A percentile compares a stretch with the other conserved stretches of the same genome.
Evolutionary conservation across 2,329 filamentous ascomycete genomes (phyloP).

Genomic region (Aureobasidium namibiae): DNA sequence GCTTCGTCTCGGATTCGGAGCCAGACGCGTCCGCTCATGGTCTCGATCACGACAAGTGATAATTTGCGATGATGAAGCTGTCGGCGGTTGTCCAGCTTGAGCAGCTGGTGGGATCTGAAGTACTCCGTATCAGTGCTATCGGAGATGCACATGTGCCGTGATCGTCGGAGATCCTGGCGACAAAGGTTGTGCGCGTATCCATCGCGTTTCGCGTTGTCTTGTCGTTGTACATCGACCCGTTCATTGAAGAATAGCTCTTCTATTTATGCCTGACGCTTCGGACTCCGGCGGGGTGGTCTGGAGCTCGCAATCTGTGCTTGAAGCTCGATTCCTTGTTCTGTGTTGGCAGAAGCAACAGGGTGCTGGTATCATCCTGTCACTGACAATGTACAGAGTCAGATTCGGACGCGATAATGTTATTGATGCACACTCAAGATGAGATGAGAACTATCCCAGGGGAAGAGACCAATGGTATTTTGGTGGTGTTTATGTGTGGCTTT

Average conservation of each 20-base stretch:
- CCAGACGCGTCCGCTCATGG: background rate
- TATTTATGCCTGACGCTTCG: background rate
- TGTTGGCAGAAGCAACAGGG: background rate
- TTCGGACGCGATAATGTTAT: too few relatives aligned
- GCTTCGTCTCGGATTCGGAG: background rate
- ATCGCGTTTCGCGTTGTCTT: background rate
- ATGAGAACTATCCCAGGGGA: too few relatives aligned
- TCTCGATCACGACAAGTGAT: background rate
- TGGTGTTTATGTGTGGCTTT: too few relatives aligned
- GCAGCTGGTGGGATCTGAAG: background rate
- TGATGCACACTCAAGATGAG: too few relatives aligned
- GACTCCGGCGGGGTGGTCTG: background rate
- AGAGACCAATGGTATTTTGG: too few relatives aligned
- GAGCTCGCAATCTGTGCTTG: background rate
- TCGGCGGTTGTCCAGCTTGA: background rate
- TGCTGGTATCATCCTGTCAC: background rate
- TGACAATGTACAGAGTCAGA: too few relatives aligned
- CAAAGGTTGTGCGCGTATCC: too few relatives aligned
- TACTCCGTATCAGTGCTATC: background rate
- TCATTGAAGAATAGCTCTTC: background rate
- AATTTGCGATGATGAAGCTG: background rate
- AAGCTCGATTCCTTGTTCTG: background rate
- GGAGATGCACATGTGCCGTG: background rate
- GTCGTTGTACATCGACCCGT: background rate
- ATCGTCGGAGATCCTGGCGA: too few relatives aligned